These are phyloP conservation scores for Colletotrichum lindemuthianum DNA, from an alignment of 2,329 filamentous ascomycete genomes.

Conservation along the genomic window DNA sequence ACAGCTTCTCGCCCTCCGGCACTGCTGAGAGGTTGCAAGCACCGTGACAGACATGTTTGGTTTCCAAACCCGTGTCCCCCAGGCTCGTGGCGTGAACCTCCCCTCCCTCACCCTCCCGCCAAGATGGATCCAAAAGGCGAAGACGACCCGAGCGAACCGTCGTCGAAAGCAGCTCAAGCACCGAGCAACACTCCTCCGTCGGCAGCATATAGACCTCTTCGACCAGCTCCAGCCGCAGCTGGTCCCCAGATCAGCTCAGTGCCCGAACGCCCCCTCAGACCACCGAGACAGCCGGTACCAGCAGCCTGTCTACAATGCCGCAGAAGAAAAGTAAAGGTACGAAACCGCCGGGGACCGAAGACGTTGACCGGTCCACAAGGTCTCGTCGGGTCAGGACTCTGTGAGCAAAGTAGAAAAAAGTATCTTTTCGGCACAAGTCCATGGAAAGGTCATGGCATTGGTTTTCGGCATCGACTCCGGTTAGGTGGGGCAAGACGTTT, in stretches of 20 bases:
- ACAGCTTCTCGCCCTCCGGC: no score
- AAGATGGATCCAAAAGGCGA: not conserved
- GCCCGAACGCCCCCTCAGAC: conserved; percentile 1
- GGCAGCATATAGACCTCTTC: not conserved
- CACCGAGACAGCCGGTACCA: conserved; percentile 15
- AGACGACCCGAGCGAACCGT: not conserved
- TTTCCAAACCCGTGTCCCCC: not conserved
- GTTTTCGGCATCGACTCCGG: conserved; percentile 15
- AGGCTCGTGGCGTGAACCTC: not conserved
- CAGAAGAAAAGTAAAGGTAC: conserved; percentile 31
- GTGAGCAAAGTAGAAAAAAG: not conserved
- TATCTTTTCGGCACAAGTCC: not conserved
- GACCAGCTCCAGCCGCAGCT: conserved; percentile 2
- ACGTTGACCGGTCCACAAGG: no score
- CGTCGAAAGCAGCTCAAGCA: not conserved
- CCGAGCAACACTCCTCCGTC: no score
- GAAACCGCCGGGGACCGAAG: no score
- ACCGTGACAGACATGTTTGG: no score
- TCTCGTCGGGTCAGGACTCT: no score
- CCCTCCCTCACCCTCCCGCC: not conserved
- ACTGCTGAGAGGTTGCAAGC: no score
- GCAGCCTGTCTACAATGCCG: conserved; percentile 28
- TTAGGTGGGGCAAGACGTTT: conserved; percentile 12
- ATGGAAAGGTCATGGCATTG: not conserved
- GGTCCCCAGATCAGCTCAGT: not conserved